Evolutionary conservation across 139 green algal species (phyloP).

Genomic region (Tetraselmis striata): DNA sequence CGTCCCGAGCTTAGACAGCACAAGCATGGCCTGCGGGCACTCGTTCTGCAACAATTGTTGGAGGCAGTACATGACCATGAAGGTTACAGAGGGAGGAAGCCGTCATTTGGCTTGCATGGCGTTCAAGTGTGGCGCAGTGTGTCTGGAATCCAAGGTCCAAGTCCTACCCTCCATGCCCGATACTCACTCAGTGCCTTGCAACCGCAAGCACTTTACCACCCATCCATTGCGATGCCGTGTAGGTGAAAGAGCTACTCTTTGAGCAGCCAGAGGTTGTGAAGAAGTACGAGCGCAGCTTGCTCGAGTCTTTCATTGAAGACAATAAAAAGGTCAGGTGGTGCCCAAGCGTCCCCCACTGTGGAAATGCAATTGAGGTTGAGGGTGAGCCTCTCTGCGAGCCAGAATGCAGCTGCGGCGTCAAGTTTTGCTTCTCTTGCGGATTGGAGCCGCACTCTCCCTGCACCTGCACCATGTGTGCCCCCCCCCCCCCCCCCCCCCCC

Average conservation of each 20-base stretch:
- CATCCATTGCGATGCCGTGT: not conserved
- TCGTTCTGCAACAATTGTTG: conserved; percentile 84
- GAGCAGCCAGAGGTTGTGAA: conserved; percentile 25
- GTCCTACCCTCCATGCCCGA: too few species aligned
- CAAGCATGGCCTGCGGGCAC: conserved; percentile 75
- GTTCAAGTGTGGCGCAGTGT: conserved; percentile 61
- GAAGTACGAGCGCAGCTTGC: conserved; percentile 51
- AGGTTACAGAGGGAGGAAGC: conserved; percentile 65
- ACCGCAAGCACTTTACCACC: too few species aligned
- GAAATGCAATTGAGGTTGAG: conserved; percentile 56
- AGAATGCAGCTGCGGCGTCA: conserved; percentile 59
- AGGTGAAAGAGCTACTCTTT: conserved; percentile 40
- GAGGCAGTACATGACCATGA: conserved; percentile 64
- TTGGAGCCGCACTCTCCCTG: conserved; percentile 71
- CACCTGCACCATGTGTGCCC: conserved; percentile 73
- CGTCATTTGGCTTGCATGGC: conserved; percentile 63
- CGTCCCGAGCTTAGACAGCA: conserved; percentile 18
- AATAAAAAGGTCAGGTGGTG: conserved; percentile 43
- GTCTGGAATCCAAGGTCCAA: conserved; percentile 71
- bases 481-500: too few species aligned
- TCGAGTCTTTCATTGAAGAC: conserved; percentile 64
- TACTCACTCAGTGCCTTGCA: too few species aligned
- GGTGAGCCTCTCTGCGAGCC: conserved; percentile 69
- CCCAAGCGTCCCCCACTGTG: conserved; percentile 63
- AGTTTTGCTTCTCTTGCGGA: conserved; percentile 84